These are phyloP conservation scores for Pseudocercospora cruenta DNA, from an alignment of 2,329 filamentous ascomycete species.

Conservation along the genomic window DNA sequence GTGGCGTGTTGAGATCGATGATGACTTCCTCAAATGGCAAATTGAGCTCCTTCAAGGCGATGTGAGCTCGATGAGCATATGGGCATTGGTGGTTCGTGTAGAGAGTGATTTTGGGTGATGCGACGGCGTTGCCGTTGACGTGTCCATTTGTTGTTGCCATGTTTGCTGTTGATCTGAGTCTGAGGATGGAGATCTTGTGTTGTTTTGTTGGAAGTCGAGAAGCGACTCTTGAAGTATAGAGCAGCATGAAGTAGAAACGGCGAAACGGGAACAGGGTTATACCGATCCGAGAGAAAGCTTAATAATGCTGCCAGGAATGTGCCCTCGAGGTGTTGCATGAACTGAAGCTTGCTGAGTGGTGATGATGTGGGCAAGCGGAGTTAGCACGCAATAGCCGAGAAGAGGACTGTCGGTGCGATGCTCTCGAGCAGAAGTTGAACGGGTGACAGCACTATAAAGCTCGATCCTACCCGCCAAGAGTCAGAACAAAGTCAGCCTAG, in stretches of 20 bases:
- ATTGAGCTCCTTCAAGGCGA: slow-evolving; percentile 37
- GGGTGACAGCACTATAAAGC: not conserved
- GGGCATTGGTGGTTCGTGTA: slow-evolving; percentile 74
- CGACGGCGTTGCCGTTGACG: slow-evolving; percentile 1
- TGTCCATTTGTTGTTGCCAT: slow-evolving; percentile 14
- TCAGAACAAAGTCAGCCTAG: not conserved
- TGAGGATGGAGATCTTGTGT: not conserved
- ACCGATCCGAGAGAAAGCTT: not conserved
- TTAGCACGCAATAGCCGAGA: not conserved
- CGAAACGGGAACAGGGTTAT: not conserved
- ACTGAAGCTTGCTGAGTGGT: not conserved
- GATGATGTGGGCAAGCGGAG: not conserved
- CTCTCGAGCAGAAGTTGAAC: not conserved
- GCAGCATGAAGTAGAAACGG: not conserved
- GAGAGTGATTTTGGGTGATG: slow-evolving; percentile 44
- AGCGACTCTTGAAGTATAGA: not conserved
- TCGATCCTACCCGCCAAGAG: not conserved
- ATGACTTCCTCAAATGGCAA: slow-evolving; percentile 41
- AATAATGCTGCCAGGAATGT: not conserved
- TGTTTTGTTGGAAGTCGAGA: not conserved
- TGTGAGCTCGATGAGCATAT: slow-evolving; percentile 70
- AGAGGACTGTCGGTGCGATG: not conserved
- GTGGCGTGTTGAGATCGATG: slow-evolving; percentile 70
- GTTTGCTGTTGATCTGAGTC: not conserved
- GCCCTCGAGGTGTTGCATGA: not conserved